Base-by-base conservation (phyloP, 257 asterid species). In the Linaria vulgaris region DNA sequence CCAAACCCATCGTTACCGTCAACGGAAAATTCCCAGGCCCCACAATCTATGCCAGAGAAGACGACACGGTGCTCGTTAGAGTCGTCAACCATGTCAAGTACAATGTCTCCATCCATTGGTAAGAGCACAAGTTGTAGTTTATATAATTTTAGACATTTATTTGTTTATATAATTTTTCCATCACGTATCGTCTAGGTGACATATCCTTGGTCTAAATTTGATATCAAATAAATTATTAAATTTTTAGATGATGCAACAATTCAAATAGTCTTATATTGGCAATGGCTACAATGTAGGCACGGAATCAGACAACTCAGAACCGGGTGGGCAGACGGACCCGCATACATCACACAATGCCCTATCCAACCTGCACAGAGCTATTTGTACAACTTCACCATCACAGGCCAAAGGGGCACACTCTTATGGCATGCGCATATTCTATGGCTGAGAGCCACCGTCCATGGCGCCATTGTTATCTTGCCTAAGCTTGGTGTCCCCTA, bases 281-380 rank as follows among this genome's bases (percentile, higher is more conserved):
- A n/a, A n/a, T n/a, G n/a, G n/a, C n/a, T n/a, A n/a, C n/a, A n/a
- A n/a, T 19, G 11, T 50, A 91, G 98, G 99, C 97, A 92, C 47
- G 99, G 99, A 10, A 24, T 91, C 17, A 70, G 88, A 43, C 98
- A 91, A 70, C 80, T 88, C 12, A 72, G 90, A 52, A 89, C 88
- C 1, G 99, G 99, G 6, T 92, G 99, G 99, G 80, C 99, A 0
- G 98, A 91, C 17, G 98, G 98, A 16, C 98, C 98, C 0, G 98
- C 96, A 0, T 91, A 91, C 19, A 87, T 92, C 58, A 92, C 99
- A 0, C 99, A 92, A 52, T 92, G 99, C 64, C 99, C 99, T 0
- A 87, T 92, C 53, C 91, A 62, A 31, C 85, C 97, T 13, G 96
- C 95, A 1, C 85, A 83, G 13, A 85, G 72, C 69, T 89, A 71